These are phyloP conservation scores for Xerocomellus amylosporus DNA, from an alignment of 768 basidiomycete genomes.

Conservation along the genomic window DNA sequence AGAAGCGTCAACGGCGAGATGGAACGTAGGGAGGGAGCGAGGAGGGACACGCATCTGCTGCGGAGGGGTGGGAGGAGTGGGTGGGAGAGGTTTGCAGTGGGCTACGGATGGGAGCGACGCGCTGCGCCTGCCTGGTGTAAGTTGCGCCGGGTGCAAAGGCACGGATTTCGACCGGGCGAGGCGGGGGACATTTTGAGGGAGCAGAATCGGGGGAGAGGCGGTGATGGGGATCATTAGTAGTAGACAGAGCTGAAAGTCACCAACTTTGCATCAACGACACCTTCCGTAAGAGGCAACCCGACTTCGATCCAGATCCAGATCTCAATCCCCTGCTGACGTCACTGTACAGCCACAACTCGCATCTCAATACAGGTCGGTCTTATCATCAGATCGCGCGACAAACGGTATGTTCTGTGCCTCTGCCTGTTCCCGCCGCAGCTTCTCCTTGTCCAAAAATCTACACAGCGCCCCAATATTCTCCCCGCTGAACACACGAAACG, in stretches of 20 bases:
- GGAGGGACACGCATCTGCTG: not conserved
- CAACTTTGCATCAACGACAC: conserved; percentile 1
- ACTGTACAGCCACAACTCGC: not conserved
- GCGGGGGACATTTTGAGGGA: conserved; percentile 1
- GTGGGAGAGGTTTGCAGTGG: conserved; percentile 10
- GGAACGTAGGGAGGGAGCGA: conserved; percentile 11
- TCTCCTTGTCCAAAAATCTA: conserved; percentile 71
- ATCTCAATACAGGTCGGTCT: conserved; percentile 53
- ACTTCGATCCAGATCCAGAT: not conserved
- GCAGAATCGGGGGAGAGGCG: not conserved
- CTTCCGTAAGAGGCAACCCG: conserved; percentile 4
- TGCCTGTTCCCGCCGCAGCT: conserved; percentile 51
- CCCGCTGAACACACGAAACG: conserved; percentile 80
- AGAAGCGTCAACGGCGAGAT: conserved; percentile 15
- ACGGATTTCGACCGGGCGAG: not conserved
- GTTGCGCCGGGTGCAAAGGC: not conserved
- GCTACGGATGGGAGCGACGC: conserved; percentile 41
- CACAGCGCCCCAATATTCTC: conserved; percentile 61
- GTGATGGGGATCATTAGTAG: conserved; percentile 5
- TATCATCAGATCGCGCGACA: conserved; percentile 59
- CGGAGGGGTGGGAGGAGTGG: not conserved
- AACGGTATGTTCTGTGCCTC: conserved; percentile 62
- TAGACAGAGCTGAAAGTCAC: not conserved
- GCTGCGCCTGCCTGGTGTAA: not conserved
- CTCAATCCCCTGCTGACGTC: not conserved